Evolutionary conservation across 805 yeast genomes (phyloP), one percentile per base, ranked within the genome.

Genomic region (Vanderwaltozyma polyspora): DNA sequence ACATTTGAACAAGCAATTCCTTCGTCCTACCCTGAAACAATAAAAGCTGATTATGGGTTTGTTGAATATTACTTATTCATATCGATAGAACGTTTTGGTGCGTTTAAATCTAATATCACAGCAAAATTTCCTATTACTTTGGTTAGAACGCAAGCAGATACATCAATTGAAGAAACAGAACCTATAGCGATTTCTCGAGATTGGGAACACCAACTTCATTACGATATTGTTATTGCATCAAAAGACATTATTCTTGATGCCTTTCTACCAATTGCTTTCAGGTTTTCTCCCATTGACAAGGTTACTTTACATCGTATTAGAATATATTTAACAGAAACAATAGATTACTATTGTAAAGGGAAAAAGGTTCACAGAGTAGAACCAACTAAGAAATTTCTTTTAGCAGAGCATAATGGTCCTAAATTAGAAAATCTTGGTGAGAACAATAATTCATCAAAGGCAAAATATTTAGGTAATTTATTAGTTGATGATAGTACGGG

Each of bases 161-260:
- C 72, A 25, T 81, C 85, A 27, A 69, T 79, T 17, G 97, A 91
- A 53, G 89, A 82, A 50, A 77, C 80, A 42, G 98, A 91, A 52
- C 97, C 98, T 0, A 89, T 91, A 35, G 82, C 85, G 4, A 85
- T 91, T 25, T 69, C 79, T 19, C 68, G 94, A 39, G 89, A 83
- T 44, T 91, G 98, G 98, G 97, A 89, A 55, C 86, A 83, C 52
- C 84, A 82, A 52, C 59, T 91, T 22, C 77, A 78, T 45, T 91
- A 91, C 52, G 96, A 91, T 50, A 85, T 91, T 29, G 76, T 86
- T 14, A 78, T 91, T 35, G 93, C 94, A 2, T 83, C 95, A 19
- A 91, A 89, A 55, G 78, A 86, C 19, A 75, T 91, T 35, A 77
- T 93, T 7, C 66, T 91, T 32, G 86, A 93, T 52, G 76, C 89